Conservation (phyloP, 116 monocot genomes). For the Trichopus zeylanicus region DNA sequence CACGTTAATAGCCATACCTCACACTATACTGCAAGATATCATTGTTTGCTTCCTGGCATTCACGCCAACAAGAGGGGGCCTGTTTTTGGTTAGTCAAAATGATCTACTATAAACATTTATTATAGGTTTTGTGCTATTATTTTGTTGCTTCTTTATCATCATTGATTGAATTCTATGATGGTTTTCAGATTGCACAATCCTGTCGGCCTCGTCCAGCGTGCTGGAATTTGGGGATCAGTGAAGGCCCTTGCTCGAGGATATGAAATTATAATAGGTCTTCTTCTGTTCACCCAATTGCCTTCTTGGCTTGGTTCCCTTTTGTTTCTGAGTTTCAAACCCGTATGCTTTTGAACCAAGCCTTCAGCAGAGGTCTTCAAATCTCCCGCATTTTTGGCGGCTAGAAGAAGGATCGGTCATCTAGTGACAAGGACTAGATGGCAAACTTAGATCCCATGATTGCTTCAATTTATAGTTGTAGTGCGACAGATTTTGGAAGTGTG, state of each 20-base stretch:
- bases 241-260: slow-evolving; percentile 77
- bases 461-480: too few species aligned
- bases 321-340: slow-evolving; percentile 92
- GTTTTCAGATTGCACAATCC: slow-evolving; percentile 79
- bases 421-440: too few species aligned
- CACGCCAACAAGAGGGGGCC: slow-evolving; percentile 88
- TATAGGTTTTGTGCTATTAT: background rate
- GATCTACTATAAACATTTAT: too few species aligned
- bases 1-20: slow-evolving; percentile 47
- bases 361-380: slow-evolving; percentile 91
- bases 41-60: slow-evolving; percentile 85
- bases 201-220: slow-evolving; percentile 30
- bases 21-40: slow-evolving; percentile 73
- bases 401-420: slow-evolving; percentile 46
- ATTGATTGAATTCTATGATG: background rate
- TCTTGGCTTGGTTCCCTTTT: slow-evolving; percentile 92
- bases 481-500: too few species aligned
- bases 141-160: background rate
- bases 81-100: slow-evolving; percentile 58
- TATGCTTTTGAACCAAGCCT: slow-evolving; percentile 94
- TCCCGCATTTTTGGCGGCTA: slow-evolving; percentile 88
- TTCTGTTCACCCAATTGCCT: slow-evolving; percentile 69
- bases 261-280: slow-evolving; percentile 77
- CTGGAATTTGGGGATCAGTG: slow-evolving; percentile 63
- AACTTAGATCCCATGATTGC: too few species aligned